A percentile compares a stretch with the other conserved stretches of the same genome.
phyloP scores from a whole-genome alignment of 2,329 filamentous ascomycete genomes.

The Colletotrichum tropicale region DNA sequence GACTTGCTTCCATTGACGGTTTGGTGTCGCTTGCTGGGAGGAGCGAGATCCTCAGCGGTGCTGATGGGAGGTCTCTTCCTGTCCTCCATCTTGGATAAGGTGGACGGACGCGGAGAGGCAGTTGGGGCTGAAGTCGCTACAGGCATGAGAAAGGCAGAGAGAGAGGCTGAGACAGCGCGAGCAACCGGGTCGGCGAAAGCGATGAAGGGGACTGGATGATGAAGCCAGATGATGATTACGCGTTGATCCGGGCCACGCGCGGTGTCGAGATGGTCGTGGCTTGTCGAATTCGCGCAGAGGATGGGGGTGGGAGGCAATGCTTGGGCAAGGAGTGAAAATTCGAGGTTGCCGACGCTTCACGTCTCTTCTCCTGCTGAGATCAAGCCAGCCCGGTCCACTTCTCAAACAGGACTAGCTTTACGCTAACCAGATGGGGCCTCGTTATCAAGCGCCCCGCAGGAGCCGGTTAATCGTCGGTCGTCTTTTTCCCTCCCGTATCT shows the following conservation, averaged over 20 bases:
- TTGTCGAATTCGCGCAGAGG: conserved; percentile 3
- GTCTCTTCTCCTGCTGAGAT: conserved; percentile 29
- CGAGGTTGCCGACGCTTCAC: conserved; percentile 37
- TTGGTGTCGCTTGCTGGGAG: conserved; percentile 84
- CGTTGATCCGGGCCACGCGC: conserved; percentile 9
- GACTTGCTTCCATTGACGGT: conserved; percentile 78
- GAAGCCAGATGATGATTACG: not conserved
- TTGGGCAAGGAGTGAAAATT: conserved; percentile 28
- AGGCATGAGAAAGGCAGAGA: conserved; percentile 74
- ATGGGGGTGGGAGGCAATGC: not conserved
- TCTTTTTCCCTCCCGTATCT: not conserved
- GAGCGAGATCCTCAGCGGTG: conserved; percentile 81
- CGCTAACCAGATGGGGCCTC: conserved; percentile 33
- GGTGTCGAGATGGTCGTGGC: conserved; percentile 4
- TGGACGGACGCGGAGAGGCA: conserved; percentile 76
- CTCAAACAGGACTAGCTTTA: conserved; percentile 39
- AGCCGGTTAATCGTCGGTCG: conserved; percentile 12
- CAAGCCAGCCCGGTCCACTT: conserved; percentile 35
- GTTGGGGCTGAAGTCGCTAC: conserved; percentile 73
- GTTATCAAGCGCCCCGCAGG: conserved; percentile 18
- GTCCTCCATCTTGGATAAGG: conserved; percentile 97
- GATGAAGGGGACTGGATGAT: not conserved
- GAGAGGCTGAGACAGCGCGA: conserved; percentile 23
- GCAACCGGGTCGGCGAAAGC: conserved; percentile 2
- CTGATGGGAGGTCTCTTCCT: conserved; percentile 91